These are phyloP conservation scores for Lantana camara DNA, from an alignment of 257 asterid genomes.

Conservation along the genomic window DNA sequence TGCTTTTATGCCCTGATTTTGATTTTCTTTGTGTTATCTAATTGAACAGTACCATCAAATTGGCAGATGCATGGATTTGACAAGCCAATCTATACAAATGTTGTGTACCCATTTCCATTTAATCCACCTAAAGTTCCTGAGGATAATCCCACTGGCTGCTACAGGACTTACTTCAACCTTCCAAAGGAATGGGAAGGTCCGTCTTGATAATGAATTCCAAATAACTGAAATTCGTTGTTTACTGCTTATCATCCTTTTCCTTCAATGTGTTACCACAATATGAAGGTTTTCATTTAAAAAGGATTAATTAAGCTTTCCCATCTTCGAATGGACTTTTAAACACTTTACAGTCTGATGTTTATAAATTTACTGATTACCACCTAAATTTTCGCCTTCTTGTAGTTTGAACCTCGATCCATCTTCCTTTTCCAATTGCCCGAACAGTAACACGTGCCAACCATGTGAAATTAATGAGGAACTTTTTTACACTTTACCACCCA, in stretches of 20 bases:
- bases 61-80: conserved; percentile 80
- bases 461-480: too few species aligned
- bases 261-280: not conserved
- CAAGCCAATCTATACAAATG: conserved; percentile 62
- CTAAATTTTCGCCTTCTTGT: too few species aligned
- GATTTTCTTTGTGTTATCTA: not conserved
- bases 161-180: conserved; percentile 53
- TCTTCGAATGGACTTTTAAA: too few species aligned
- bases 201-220: conserved; percentile 4
- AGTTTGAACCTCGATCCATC: too few species aligned
- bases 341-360: too few species aligned
- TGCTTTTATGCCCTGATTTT: conserved; percentile 20
- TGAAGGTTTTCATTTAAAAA: not conserved
- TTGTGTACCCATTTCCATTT: conserved; percentile 53
- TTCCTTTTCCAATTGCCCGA: too few species aligned
- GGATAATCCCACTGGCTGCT: conserved; percentile 72
- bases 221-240: not conserved
- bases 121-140: conserved; percentile 73
- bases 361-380: too few species aligned
- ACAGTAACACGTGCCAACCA: too few species aligned
- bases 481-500: too few species aligned
- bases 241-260: not conserved
- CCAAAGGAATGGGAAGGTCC: conserved; percentile 73
- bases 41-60: conserved; percentile 64
- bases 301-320: too few species aligned